Conservation (phyloP, 441 rosid genomes). For the Melastoma candidum region DNA sequence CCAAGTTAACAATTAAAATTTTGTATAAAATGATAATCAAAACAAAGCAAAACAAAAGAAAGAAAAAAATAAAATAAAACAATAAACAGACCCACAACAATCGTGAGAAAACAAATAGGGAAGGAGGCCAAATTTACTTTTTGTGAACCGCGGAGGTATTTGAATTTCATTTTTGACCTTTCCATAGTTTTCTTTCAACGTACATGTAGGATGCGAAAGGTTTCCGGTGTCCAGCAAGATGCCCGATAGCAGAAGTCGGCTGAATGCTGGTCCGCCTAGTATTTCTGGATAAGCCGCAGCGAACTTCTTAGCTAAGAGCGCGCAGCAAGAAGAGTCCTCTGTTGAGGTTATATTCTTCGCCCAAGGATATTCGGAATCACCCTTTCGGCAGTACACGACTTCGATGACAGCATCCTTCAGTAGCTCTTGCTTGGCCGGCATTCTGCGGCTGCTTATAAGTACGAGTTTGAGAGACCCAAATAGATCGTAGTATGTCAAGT, state of each 20-base stretch:
- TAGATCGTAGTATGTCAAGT: conserved; percentile 46
- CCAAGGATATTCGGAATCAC: conserved; percentile 31
- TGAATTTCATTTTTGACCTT: too few species aligned
- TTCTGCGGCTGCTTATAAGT: conserved; percentile 36
- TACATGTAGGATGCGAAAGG: conserved; percentile 30
- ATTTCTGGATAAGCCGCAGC: conserved; percentile 28
- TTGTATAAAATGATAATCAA: too few species aligned
- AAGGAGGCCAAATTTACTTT: too few species aligned
- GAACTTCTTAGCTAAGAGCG: conserved; percentile 44
- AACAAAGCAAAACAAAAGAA: too few species aligned
- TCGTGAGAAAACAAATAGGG: too few species aligned
- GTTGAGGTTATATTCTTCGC: conserved; percentile 29
- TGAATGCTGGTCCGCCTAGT: conserved; percentile 37
- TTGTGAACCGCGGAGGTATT: too few species aligned
- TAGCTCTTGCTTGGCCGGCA: conserved; percentile 43
- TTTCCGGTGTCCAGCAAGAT: conserved; percentile 44
- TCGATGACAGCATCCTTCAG: conserved; percentile 42
- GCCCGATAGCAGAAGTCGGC: conserved; percentile 55
- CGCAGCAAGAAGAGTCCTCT: conserved; percentile 44
- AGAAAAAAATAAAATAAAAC: too few species aligned
- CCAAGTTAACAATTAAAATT: too few species aligned
- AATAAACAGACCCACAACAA: too few species aligned
- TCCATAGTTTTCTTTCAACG: conserved; percentile 27
- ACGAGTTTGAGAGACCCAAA: conserved; percentile 53
- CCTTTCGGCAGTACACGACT: conserved; percentile 44